Evolutionary conservation across 2,329 filamentous ascomycete genomes (phyloP).

Genomic region (Sphaerulina vaccinii): DNA sequence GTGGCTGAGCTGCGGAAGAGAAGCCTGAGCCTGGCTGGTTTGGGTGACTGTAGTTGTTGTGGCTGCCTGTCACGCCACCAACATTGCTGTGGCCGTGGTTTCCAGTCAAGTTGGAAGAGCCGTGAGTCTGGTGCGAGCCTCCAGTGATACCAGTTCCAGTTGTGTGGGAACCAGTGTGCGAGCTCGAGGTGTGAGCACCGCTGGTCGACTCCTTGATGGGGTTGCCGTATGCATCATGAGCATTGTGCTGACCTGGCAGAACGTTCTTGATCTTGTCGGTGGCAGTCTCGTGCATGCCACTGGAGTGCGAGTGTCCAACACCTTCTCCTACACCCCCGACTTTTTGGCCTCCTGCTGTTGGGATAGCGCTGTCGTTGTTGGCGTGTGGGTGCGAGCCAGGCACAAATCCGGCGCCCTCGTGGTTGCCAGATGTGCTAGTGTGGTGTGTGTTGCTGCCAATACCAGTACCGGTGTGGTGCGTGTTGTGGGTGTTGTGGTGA

Average conservation of each 20-base stretch:
- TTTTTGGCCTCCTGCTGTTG: slow-evolving; percentile 31
- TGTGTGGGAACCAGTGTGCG: neutral
- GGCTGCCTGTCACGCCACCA: neutral
- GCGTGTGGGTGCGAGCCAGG: slow-evolving; percentile 20
- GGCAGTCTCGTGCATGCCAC: slow-evolving; percentile 10
- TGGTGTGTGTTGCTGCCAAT: neutral
- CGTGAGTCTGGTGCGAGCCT: slow-evolving; percentile 7
- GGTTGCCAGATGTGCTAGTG: neutral
- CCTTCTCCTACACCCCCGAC: slow-evolving; percentile 22
- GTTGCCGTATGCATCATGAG: slow-evolving; percentile 15
- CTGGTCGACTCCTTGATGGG: slow-evolving; percentile 2
- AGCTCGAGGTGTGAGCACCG: neutral
- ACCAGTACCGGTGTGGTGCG: neutral
- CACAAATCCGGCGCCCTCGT: slow-evolving; percentile 10
- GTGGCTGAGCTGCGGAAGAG: slow-evolving; percentile 15
- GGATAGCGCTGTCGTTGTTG: slow-evolving; percentile 32
- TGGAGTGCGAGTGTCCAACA: slow-evolving; percentile 13
- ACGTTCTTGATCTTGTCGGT: slow-evolving; percentile 12
- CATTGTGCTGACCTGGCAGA: slow-evolving; percentile 14
- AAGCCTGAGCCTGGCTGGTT: slow-evolving; percentile 8
- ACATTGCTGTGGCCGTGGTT: neutral
- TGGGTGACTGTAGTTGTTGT: neutral
- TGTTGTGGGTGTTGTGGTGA: neutral
- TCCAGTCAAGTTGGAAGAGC: slow-evolving; percentile 7
- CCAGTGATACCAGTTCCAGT: neutral